Conservation (phyloP, 2,329 filamentous ascomycete species). For the Plectosphaerella cucumerina region DNA sequence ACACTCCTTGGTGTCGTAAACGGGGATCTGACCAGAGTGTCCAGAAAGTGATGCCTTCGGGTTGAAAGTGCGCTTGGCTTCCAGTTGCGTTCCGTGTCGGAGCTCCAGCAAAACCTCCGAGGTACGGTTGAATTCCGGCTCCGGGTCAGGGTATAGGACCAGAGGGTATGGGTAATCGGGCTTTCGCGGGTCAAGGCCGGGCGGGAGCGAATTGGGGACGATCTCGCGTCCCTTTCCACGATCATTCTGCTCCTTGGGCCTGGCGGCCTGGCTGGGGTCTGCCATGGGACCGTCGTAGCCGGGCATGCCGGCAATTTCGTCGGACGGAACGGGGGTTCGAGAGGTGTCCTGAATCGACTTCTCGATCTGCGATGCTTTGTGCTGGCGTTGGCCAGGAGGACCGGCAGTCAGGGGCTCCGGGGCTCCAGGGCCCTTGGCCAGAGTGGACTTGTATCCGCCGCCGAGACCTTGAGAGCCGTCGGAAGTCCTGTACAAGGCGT, state of each 20-base stretch:
- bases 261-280: no score
- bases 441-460: constrained; percentile 14
- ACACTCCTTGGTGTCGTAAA: constrained; percentile 23
- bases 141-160: no score
- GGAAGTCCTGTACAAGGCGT: not conserved
- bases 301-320: constrained; percentile 39
- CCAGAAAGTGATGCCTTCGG: not conserved
- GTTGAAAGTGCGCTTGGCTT: not conserved
- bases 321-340: constrained; percentile 32
- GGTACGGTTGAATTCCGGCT: no score
- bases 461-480: constrained; percentile 1
- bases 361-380: constrained; percentile 16
- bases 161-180: no score
- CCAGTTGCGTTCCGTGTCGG: not conserved
- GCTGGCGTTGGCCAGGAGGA: constrained; percentile 49
- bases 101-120: no score
- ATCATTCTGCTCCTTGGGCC: no score
- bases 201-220: no score
- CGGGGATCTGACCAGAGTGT: not conserved
- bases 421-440: constrained; percentile 31
- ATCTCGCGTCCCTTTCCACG: no score
- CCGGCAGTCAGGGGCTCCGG: constrained; percentile 51
- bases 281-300: constrained; percentile 13
- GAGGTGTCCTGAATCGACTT: constrained; percentile 15
- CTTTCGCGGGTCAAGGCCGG: no score